Evolutionary conservation across 345 rosid species (phyloP), one percentile per base, ranked within the genome.

Genomic region (Eucalyptus erythrocorys): DNA sequence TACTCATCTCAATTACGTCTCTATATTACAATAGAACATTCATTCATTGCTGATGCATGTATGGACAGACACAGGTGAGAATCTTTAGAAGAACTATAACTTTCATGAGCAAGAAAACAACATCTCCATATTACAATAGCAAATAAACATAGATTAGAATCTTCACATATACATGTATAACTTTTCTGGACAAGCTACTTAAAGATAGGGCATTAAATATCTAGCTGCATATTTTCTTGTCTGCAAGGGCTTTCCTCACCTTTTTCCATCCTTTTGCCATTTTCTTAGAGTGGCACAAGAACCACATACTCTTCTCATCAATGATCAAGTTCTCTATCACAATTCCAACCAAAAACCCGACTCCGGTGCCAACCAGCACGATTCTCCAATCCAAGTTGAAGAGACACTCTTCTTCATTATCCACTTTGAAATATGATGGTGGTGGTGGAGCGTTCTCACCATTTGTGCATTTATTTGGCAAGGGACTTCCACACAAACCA

Each of bases 291-390:
- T 4, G 32, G 40, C 34, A 19, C 40, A 66, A 66, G 40, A 66
- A 15, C 79, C 79, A 15, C 11, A 3, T n/a, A 15, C 79, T 66
- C 79, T 66, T 66, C 11, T 66, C 3, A 6, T 66, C 40, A 32
- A 66, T 32, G 40, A 66, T 32, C 79, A n/a, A 4, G 40, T n/a
- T 66, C 37, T 7, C 79, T 32, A 66, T 10, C 40, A n/a, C 40
- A 66, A n/a, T 16, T n/a, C 76, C 40, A 2, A n/a, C 21, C 11
- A 0, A 66, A n/a, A 66, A 66, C 40, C 76, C 76, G 0, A n/a
- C 40, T n/a, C 21, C 40, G 2, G 9, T 9, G 5, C 34, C 34
- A 13, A 7, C 6, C 4, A 68, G 1, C 43, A 34, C 7, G 2
- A 68, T 17, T 68, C 19, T 68, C 80, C 80, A 68, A 68, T 34